Percentiles rank a stretch among this genome's conserved stretches.
Evolutionary conservation across 441 rosid species (phyloP).

Genomic region (Aquilaria agallochum): DNA sequence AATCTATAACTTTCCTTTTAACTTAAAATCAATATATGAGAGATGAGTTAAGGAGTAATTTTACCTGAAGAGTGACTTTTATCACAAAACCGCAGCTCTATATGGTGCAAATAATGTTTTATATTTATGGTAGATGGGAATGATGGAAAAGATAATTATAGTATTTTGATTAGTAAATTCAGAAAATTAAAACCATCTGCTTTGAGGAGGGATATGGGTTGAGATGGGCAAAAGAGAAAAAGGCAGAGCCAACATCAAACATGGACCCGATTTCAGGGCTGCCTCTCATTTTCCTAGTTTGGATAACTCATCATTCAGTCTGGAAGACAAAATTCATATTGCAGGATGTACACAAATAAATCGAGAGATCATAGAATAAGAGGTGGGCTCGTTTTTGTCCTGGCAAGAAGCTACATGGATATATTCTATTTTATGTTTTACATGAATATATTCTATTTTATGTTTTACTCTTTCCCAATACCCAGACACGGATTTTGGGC

Average conservation of each 20-base stretch:
- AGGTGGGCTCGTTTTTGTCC: neutral
- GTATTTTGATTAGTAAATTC: too few relatives aligned
- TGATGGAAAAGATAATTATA: too few relatives aligned
- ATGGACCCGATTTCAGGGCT: slow-evolving; percentile 6
- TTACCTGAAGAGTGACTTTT: too few relatives aligned
- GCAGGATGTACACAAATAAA: neutral
- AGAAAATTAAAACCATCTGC: too few relatives aligned
- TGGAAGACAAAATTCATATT: neutral
- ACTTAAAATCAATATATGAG: too few relatives aligned
- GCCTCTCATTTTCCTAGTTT: neutral
- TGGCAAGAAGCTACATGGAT: slow-evolving; percentile 8
- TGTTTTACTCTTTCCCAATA: slow-evolving; percentile 4
- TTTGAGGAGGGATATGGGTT: too few relatives aligned
- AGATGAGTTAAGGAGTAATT: too few relatives aligned
- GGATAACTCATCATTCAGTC: neutral
- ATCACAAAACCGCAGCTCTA: too few relatives aligned
- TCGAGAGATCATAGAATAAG: neutral
- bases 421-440: neutral
- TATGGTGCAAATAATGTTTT: too few relatives aligned
- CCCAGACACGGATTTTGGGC: slow-evolving; percentile 1
- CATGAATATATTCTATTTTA: slow-evolving; percentile 2
- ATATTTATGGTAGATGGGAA: too few relatives aligned
- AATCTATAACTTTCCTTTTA: too few relatives aligned
- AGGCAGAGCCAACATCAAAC: neutral
- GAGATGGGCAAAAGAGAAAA: too few relatives aligned